Conservation (phyloP, 257 asterid species). For the Nicotiana noctiflora region DNA sequence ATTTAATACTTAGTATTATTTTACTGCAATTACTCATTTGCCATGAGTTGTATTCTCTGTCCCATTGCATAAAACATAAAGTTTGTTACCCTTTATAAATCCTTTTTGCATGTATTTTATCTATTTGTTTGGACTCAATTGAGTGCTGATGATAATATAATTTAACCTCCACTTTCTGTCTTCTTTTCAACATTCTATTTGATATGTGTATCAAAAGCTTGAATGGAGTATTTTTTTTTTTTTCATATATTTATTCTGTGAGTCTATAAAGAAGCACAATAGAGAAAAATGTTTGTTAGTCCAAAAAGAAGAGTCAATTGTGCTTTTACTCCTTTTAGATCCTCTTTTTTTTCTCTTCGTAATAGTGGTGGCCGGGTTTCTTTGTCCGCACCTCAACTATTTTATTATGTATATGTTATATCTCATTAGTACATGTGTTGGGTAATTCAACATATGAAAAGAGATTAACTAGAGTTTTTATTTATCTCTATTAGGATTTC, state of each 20-base stretch:
- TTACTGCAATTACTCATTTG: background rate
- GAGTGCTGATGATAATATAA: conserved; percentile 9
- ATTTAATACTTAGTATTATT: background rate
- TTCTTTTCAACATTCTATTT: conserved; percentile 13
- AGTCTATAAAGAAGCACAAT: conserved; percentile 27
- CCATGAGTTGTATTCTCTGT: background rate
- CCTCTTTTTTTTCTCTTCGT: background rate
- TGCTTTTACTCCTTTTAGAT: conserved; percentile 13
- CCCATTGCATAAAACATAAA: background rate
- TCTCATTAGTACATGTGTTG: background rate
- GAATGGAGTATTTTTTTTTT: conserved; percentile 16
- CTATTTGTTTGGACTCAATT: conserved; percentile 12
- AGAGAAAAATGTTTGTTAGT: conserved; percentile 24
- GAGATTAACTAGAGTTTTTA: background rate
- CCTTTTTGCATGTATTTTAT: conserved; percentile 7
- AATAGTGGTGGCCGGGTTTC: background rate
- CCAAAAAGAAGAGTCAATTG: conserved; percentile 20
- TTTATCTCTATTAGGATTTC: fast-evolving
- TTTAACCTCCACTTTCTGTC: conserved; percentile 9
- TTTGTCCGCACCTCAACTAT: background rate
- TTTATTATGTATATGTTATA: background rate
- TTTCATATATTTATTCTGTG: conserved; percentile 17
- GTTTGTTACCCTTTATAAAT: background rate
- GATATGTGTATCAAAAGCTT: conserved; percentile 17
- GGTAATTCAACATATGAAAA: background rate